Evolutionary conservation across 2,329 filamentous ascomycete genomes (phyloP), one percentile per base, ranked within the genome.

Genomic region (Onygenales sp.): DNA sequence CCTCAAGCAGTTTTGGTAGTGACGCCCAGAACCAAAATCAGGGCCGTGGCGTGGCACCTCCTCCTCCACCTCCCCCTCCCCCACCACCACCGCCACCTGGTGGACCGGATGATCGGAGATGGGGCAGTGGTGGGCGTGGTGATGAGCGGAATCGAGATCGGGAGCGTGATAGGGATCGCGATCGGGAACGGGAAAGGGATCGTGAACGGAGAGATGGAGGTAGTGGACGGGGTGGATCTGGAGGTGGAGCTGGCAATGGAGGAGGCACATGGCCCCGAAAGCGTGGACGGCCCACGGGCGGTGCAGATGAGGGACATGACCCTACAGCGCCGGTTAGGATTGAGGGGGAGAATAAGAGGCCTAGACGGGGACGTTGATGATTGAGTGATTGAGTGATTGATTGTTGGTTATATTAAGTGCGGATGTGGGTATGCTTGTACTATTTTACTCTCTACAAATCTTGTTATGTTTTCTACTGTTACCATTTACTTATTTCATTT

Each of bases 331-430:
- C 49, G 10, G 48, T 51, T 42, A 55, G 58, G 48, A 49, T 49
- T 13, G 56, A 54, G 40, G 58, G 43, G 56, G 60, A 57, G 33
- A 57, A 46, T 49, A 62, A 55, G 54, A 52, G 63, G 56, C 54
- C 67, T 45, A 69, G 59, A 57, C 53, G 57, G 49, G 56, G 49
- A 42, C 42, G 48, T 54, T 54, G 51, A 53, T 48, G 4, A 5
- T 14, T 53, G 17, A 17, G 17, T 31, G n/a, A 17, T 45, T 45
- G 3, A 27, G 21, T 27, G 21, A 27, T 27, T 27, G 21, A 27
- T 27, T 27, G 21, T 51, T 14, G 2, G 13, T 21, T 43, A 21
- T 49, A 0, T 21, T 50, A 9, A 11, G 9, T 14, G 33, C 1
- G 14, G 9, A 17, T 44, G 33, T 44, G 39, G 8, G 27, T 14